Conservation (phyloP, 2,329 filamentous ascomycete genomes). For the Venturia aucupariae region DNA sequence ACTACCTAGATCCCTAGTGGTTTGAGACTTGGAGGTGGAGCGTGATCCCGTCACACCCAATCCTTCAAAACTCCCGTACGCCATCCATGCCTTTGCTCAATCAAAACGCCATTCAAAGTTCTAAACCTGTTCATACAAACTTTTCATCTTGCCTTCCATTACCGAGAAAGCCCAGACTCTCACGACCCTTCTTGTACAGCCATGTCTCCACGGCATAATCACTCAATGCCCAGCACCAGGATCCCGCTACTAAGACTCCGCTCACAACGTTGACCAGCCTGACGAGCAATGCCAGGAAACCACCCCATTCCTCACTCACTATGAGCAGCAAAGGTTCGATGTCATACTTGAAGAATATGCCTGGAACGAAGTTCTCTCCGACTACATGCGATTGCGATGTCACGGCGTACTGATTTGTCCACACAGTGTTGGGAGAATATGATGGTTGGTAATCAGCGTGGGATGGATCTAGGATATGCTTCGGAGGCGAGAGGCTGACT, state of each 20-base stretch:
- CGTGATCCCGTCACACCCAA: too few relatives aligned
- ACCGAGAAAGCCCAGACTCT: conserved; percentile 34
- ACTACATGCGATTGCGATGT: conserved; percentile 74
- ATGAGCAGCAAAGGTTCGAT: conserved; percentile 90
- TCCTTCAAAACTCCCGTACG: neutral
- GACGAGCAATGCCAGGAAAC: conserved; percentile 65
- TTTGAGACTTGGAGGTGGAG: too few relatives aligned
- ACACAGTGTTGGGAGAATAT: conserved; percentile 51
- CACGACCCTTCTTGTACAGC: conserved; percentile 29
- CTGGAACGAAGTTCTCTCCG: conserved; percentile 63
- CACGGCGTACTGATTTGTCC: conserved; percentile 96
- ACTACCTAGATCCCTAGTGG: too few relatives aligned
- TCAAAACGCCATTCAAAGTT: neutral
- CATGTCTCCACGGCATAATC: conserved; percentile 58
- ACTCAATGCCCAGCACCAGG: conserved; percentile 81
- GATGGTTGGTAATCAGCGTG: conserved; percentile 27
- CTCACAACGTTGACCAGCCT: conserved; percentile 84
- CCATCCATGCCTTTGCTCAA: neutral
- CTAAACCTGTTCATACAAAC: conserved; percentile 9
- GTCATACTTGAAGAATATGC: conserved; percentile 97
- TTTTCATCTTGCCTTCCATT: conserved; percentile 18
- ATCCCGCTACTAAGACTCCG: conserved; percentile 84
- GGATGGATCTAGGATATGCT: conserved; percentile 33
- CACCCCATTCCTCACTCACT: conserved; percentile 71
- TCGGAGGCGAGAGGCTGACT: conserved; percentile 36